Base-by-base conservation (phyloP, 1,139 yeast genomes). In the Candida mesenterica region DNA sequence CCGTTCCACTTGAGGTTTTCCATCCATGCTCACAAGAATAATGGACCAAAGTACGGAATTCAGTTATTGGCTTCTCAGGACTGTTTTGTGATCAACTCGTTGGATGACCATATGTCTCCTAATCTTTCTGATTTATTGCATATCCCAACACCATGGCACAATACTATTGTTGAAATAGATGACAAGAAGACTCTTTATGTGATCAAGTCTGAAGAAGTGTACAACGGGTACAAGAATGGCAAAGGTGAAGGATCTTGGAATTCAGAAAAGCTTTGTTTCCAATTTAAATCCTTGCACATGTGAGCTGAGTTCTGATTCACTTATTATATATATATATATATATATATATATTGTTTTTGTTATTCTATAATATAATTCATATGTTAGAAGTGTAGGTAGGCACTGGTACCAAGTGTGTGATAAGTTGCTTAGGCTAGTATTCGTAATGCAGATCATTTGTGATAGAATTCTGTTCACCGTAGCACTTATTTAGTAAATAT, bases 101-200 rank as follows among this genome's bases (percentile, higher is more conserved):
- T 62, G 15, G 57, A 59, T 7, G 63, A 62, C 35, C 57, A 56
- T 37, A 38, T 41, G n/a, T 40, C 49, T 10, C 66, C 67, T 1
- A 40, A 43, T 20, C 53, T 52, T 37, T 56, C 69, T 38, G 81
- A 75, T 44, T 59, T 75, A 42, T 64, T 78, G 40, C 84, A 78
- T 48, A 76, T 78, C 40, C 83, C 84, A 30, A 77, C 83, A 0
- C 83, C 84, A 28, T 78, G 83, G 83, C 84, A 77, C 53, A 78
- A 78, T 48, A 62, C 77, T 36, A 69, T 77, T 15, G 72, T 74
- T 20, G 65, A 66, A 33, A 57, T 75, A 33, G 67, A 55, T 33
- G 55, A 51, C 14, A 50, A 53, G 31, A 43, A 55, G 15, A 44
- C 42, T 18, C 50, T 52, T 42, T 52, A 48, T 51, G 54, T 65